Base-by-base conservation (phyloP, 768 basidiomycete genomes). In the Russula sp. region DNA sequence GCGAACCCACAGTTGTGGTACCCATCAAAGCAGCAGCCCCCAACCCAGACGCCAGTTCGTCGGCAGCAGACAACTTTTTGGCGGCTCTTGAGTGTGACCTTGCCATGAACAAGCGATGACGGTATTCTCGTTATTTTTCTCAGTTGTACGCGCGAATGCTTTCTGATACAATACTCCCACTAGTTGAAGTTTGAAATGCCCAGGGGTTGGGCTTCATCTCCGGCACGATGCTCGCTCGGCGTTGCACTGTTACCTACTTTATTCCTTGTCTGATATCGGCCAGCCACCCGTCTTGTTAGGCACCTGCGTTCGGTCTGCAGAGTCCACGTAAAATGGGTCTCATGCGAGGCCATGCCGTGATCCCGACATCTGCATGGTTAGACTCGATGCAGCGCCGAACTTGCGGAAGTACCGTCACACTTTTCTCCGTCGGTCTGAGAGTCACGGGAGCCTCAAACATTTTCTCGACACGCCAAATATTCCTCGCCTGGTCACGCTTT, bases 31-130 rank as follows among this genome's bases (percentile, higher is more conserved):
- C 41, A 62, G 64, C 42, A 60, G 48, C 56, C 67, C 18, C 43
- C 9, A 51, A 38, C 38, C 49, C 43, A 41, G 32, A 5, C 32
- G 48, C 3, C 43, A 58, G 46, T 29, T 67, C 68, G 11, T 68
- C 72, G 50, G 78, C 79, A 22, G 86, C 87, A 1, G 88, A 89
- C 61, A 75, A 74, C 32, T 90, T 90, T 67, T 69, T 90, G 56
- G 83, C 87, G 13, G 77, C 81, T 59, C 75, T 90, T 13, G 85
- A 87, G 71, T 74, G 76, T 48, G 87, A 88, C 47, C 81, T 90
- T 45, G 69, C 82, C 41, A 67, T 70, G 61, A 66, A 69, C 59
- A 73, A 69, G 65, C 20, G 61, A 35, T 49, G 58, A 60, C 39
- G 60, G 38, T 29, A 48, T n/a, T 36, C 22, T 29, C 25, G 16